Evolutionary conservation across 768 basidiomycete genomes (phyloP).

Genomic region (Tubosaeta sp.): DNA sequence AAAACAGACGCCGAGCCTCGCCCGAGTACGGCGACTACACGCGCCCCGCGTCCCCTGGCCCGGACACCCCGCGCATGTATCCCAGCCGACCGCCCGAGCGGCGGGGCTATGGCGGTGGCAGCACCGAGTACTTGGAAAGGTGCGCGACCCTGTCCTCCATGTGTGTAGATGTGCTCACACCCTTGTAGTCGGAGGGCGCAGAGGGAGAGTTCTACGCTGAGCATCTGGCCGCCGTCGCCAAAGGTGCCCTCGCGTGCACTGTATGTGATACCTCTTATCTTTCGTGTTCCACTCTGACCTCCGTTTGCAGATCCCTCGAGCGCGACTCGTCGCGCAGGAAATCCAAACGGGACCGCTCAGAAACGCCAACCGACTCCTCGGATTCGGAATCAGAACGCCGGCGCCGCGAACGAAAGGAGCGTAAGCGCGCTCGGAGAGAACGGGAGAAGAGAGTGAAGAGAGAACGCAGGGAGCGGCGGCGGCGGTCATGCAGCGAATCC

Average conservation of each 20-base stretch:
- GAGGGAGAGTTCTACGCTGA: slow-evolving; percentile 50
- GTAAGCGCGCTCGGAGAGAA: slow-evolving; percentile 49
- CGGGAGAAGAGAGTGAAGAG: slow-evolving; percentile 42
- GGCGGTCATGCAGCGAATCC: slow-evolving; percentile 31
- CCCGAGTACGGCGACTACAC: slow-evolving; percentile 60
- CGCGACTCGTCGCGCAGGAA: slow-evolving; percentile 51
- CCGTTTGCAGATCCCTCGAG: slow-evolving; percentile 48
- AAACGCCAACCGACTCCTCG: slow-evolving; percentile 39
- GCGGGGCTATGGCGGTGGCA: slow-evolving; percentile 28
- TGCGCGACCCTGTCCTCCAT: slow-evolving; percentile 27
- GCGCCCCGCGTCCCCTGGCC: slow-evolving; percentile 37
- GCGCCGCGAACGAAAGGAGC: slow-evolving; percentile 56
- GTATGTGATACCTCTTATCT: slow-evolving; percentile 35
- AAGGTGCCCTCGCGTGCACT: slow-evolving; percentile 55
- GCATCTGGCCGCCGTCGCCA: slow-evolving; percentile 84
- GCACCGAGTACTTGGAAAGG: slow-evolving; percentile 65
- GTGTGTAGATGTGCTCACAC: neutral
- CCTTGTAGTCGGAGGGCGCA: slow-evolving; percentile 63
- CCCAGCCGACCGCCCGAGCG: slow-evolving; percentile 33
- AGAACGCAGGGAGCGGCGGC: slow-evolving; percentile 35
- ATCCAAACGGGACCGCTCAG: slow-evolving; percentile 54
- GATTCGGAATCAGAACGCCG: slow-evolving; percentile 57
- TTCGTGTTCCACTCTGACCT: neutral
- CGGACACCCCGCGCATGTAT: slow-evolving; percentile 53
- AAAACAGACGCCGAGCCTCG: slow-evolving; percentile 41